phyloP scores from a whole-genome alignment of 345 rosid genomes.

The Pistacia integerrima region DNA sequence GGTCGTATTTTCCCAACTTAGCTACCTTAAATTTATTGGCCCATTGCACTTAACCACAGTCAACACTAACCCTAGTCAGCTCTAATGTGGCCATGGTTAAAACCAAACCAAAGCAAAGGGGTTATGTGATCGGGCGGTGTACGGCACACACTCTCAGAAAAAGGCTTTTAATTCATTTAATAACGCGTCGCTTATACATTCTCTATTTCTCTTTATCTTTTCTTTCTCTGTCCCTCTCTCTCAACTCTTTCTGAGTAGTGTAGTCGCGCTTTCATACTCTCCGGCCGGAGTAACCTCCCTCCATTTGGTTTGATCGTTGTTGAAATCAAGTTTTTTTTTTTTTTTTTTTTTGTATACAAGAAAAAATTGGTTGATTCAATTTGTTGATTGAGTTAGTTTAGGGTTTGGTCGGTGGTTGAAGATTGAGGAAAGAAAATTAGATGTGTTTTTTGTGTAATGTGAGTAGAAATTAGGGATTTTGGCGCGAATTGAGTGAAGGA shows the following conservation, averaged over 20 bases:
- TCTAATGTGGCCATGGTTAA: conserved; percentile 12
- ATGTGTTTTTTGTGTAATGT: conserved; percentile 14
- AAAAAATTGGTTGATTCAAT: conserved; percentile 1
- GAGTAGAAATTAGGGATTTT: conserved; percentile 11
- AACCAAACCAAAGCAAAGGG: not conserved
- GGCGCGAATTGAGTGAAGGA: not conserved
- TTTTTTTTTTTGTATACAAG: not conserved
- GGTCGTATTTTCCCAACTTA: conserved; percentile 12
- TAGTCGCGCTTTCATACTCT: not conserved
- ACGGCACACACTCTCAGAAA: conserved; percentile 16
- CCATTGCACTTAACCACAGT: conserved; percentile 17
- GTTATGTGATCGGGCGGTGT: conserved; percentile 23
- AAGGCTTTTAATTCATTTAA: not conserved
- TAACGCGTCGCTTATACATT: conserved; percentile 21
- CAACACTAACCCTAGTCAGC: conserved; percentile 18
- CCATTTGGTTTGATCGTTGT: conserved; percentile 9
- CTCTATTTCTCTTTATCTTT: conserved; percentile 2
- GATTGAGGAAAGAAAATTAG: not conserved
- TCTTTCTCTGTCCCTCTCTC: not conserved
- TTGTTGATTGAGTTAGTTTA: not conserved
- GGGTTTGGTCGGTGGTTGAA: not conserved
- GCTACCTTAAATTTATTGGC: conserved; percentile 45
- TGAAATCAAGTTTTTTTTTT: not conserved
- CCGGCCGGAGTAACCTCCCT: conserved; percentile 22
- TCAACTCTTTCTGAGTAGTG: not conserved